Base-by-base conservation (phyloP, 768 basidiomycete genomes). In the Amanita rimosa region DNA sequence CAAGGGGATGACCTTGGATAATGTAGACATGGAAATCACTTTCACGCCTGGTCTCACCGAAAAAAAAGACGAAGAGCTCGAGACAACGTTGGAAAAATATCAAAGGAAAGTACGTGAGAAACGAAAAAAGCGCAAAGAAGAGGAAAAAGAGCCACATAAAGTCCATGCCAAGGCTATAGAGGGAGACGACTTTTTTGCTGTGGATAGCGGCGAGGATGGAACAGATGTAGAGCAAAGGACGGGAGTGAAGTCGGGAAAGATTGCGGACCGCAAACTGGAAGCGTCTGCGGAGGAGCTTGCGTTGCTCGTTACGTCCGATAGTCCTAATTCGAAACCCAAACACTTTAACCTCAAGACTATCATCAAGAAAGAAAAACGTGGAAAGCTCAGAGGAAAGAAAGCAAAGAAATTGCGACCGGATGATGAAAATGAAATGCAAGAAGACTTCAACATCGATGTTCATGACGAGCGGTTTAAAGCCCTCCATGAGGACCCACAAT, bases 311-410 rank as follows among this genome's bases (percentile, higher is more conserved):
- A 67, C 76, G 2, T 73, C 79, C 4, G 77, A 79, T 52, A 69
- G 75, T 22, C 73, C 69, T 0, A 62, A 67, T 21, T 67, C 70
- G 4, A 81, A 81, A 52, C 71, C 79, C 2, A 73, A 78, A 41
- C 93, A 96, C 62, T 98, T 98, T 66, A 81, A 92, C 58, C 83
- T 96, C 75, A 86, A 86, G 59, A 79, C 88, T 17, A 80, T 96
- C 17, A 64, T 96, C 51, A 89, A 86, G 61, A 80, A 88, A 0
- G 94, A 96, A 64, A 96, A 89, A 66, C 33, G 40, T 36, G 26
- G n/a, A 6, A 47, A 47, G 21, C 35, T 33, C 44, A 48, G 9
- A 14, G 44, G 41, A 3, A 64, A 66, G 38, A 79, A 76, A 43
- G 62, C 63, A 19, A 68, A 65, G 59, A 75, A 67, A 61, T 57